These are phyloP conservation scores for Exophiala sp. DNA, from an alignment of 2,329 filamentous ascomycete species.

Conservation along the genomic window DNA sequence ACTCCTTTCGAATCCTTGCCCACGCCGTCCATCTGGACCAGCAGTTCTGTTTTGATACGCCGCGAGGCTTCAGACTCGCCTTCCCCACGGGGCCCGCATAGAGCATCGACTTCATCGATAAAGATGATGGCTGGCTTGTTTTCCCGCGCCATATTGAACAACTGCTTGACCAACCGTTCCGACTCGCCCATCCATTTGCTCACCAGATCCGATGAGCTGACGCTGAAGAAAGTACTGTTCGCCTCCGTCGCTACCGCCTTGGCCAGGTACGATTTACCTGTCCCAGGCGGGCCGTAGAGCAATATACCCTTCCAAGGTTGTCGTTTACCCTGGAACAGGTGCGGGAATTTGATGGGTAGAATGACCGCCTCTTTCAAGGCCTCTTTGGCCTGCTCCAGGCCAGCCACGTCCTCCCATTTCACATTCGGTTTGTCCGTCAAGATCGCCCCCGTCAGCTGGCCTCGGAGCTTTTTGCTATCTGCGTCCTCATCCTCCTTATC, in stretches of 20 bases:
- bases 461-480: constrained; percentile 90
- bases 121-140: constrained; percentile 98
- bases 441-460: constrained; percentile 84
- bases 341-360: constrained; percentile 95
- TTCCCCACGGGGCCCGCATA: constrained; percentile 87
- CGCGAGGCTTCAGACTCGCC: constrained; percentile 96
- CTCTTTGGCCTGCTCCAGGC: constrained; percentile 88
- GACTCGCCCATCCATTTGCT: constrained; percentile 99
- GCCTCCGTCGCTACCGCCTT: constrained; percentile 98
- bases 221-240: constrained; percentile 98
- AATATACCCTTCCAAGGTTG: constrained; percentile 98
- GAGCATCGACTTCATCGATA: constrained; percentile 94
- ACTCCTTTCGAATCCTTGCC: constrained; percentile 93
- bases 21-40: constrained; percentile 99
- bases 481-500: constrained; percentile 71
- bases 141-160: constrained; percentile 96
- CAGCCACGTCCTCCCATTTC: constrained; percentile 96
- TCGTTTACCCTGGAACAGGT: constrained; percentile 89
- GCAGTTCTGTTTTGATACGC: constrained; percentile 95
- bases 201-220: constrained; percentile 92
- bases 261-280: constrained; percentile 93
- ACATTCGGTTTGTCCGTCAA: constrained; percentile 93
- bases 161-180: constrained; percentile 90
- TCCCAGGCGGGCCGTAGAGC: constrained; percentile 91
- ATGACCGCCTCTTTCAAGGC: constrained; percentile 97